Evolutionary conservation across 2,329 filamentous ascomycete genomes (phyloP), one percentile per base, ranked within the genome.

Genomic region (Fusarium sp.): DNA sequence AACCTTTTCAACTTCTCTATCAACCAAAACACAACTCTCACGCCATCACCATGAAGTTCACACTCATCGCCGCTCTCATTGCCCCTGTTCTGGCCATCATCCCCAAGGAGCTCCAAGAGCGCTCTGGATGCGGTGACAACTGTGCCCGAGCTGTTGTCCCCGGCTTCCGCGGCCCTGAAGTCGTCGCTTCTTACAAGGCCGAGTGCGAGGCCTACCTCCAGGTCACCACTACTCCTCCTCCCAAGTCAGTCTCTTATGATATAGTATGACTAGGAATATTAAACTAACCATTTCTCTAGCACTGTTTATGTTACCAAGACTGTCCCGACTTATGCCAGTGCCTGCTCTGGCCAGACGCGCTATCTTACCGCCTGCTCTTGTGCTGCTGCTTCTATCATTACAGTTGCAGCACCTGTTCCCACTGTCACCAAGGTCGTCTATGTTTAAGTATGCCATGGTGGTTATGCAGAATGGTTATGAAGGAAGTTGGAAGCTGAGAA

Each of bases 291-390:
- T 1, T 15, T 2, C 10, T 15, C 1, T 7, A 69, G 60, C 47
- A 68, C 66, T 36, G 46, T 67, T 9, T 64, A 54, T 22, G 55
- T 68, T 1, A 64, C 59, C 28, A 67, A 65, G 48, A 53, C 66
- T 19, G 36, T 65, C 22, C 66, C 66, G 8, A 65, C 66, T 4
- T 69, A 69, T 32, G 63, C 63, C 7, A 67, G 53, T 25, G 63
- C 60, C n/a, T 69, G 65, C 24, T 69, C 65, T 3, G 66, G 65
- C 8, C 55, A 49, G 25, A 8, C 46, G 48, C 60, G 65, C 5
- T 69, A 69, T 12, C 50, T 64, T 19, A 69, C 66, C 15, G 66
- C 65, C 10, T 69, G 65, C 25, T 59, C 60, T 8, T 69, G 66
- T 13, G 59, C 61, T 1, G 41, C 56, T 8, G 63, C 60, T 19